Conservation (phyloP, 2,329 filamentous ascomycete genomes). For the Aspergillus sp. region DNA sequence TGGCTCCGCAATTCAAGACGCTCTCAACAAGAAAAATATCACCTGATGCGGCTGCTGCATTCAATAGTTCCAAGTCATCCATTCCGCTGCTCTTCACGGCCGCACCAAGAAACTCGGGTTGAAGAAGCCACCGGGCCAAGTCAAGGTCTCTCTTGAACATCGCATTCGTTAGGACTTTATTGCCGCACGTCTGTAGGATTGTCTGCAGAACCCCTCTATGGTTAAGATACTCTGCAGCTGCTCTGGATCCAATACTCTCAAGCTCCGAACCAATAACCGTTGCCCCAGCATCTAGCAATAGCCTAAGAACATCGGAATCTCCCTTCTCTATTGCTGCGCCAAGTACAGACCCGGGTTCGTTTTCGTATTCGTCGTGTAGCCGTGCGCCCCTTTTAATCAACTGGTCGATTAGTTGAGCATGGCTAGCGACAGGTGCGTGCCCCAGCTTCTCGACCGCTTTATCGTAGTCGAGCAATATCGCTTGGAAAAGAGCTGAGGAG, state of each 20-base stretch:
- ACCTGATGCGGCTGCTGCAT: background rate
- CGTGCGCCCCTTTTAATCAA: background rate
- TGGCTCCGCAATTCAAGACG: background rate
- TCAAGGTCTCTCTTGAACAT: background rate
- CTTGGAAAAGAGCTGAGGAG: background rate
- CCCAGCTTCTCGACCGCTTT: too few relatives aligned
- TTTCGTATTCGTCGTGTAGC: background rate
- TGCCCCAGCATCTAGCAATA: background rate
- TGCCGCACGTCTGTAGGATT: background rate
- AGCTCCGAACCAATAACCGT: background rate
- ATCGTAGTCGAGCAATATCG: too few relatives aligned
- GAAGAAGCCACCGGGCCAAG: background rate
- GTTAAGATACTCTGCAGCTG: background rate
- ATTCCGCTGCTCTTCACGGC: too few relatives aligned
- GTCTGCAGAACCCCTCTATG: background rate
- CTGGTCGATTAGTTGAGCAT: background rate
- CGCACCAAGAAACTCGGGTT: too few relatives aligned
- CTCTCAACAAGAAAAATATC: background rate
- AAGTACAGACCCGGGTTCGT: background rate
- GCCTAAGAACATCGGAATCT: background rate
- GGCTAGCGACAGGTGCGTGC: too few relatives aligned
- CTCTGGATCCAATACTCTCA: background rate
- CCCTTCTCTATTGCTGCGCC: background rate
- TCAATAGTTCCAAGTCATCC: too few relatives aligned
- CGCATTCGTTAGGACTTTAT: background rate